A percentile compares a stretch with the other conserved stretches of the same genome.
Evolutionary conservation across 352 stramenopile species (phyloP).

Genomic region (Phytopythium mirpurense): DNA sequence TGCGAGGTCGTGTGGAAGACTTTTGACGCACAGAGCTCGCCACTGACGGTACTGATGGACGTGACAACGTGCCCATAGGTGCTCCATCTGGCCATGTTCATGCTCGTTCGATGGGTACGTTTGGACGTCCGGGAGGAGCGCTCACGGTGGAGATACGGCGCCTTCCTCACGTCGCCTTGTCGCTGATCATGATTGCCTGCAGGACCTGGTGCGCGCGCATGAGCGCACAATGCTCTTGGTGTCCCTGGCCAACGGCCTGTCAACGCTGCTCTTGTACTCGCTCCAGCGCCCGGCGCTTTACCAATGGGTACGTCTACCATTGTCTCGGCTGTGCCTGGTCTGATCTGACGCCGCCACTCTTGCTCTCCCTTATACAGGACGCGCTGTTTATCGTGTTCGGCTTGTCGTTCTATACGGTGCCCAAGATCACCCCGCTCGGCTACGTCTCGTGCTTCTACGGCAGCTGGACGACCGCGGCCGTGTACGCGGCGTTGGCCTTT

Average conservation of each 20-base stretch:
- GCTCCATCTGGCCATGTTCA: slow-evolving; percentile 67
- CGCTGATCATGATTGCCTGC: neutral
- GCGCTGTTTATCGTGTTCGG: slow-evolving; percentile 81
- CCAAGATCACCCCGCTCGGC: slow-evolving; percentile 76
- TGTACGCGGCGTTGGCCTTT: slow-evolving; percentile 56
- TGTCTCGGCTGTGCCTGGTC: slow-evolving; percentile 7
- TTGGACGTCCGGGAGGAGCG: neutral
- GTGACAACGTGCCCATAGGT: slow-evolving; percentile 22
- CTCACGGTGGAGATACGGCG: too few relatives aligned
- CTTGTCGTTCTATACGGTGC: slow-evolving; percentile 82
- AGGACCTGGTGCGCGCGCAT: slow-evolving; percentile 59
- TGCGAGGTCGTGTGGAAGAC: too few relatives aligned
- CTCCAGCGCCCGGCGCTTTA: slow-evolving; percentile 68
- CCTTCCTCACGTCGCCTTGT: too few relatives aligned
- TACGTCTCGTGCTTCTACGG: slow-evolving; percentile 71
- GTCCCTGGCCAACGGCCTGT: slow-evolving; percentile 63
- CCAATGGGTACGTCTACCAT: slow-evolving; percentile 72
- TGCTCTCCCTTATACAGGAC: slow-evolving; percentile 44
- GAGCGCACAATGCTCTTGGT: slow-evolving; percentile 74
- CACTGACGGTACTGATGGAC: too few relatives aligned
- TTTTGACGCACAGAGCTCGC: too few relatives aligned
- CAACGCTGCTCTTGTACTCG: slow-evolving; percentile 59
- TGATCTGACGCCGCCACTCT: too few relatives aligned
- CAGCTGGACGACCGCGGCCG: slow-evolving; percentile 54
- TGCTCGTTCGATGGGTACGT: slow-evolving; percentile 64